phyloP scores from a whole-genome alignment of 495 filamentous ascomycete species.

The Penicillium diatomitis region DNA sequence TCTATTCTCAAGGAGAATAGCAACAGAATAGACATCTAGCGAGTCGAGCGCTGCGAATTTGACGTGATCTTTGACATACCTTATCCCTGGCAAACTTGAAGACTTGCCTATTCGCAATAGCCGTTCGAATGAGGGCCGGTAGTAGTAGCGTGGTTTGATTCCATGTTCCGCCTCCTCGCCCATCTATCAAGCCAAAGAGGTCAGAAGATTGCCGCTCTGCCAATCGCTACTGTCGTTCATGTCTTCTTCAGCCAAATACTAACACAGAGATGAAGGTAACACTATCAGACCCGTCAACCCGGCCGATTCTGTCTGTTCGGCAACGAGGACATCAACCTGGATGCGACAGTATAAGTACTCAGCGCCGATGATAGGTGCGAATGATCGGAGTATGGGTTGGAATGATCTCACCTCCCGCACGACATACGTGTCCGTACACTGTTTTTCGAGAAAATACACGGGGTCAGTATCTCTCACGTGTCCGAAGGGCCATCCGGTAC shows the following conservation, averaged over 20 bases:
- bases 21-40: too few relatives aligned
- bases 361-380: too few relatives aligned
- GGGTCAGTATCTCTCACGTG: constrained; percentile 1
- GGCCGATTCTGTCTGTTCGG: constrained; percentile 1
- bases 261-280: constrained; percentile 1
- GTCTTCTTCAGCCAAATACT: background rate
- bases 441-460: constrained; percentile 3
- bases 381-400: background rate
- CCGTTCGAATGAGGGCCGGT: background rate
- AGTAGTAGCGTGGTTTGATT: background rate
- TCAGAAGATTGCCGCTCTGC: background rate
- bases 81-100: background rate
- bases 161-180: background rate
- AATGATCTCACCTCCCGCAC: background rate
- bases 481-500: constrained; percentile 4
- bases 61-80: background rate
- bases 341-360: too few relatives aligned
- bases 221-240: background rate
- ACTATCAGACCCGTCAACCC: background rate
- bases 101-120: background rate
- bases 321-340: constrained; percentile 2
- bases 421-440: constrained; percentile 2
- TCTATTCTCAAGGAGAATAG: too few relatives aligned
- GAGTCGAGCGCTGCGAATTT: too few relatives aligned
- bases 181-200: background rate